Conservation (phyloP, 352 stramenopile species). For the Phytophthora hibernalis region DNA sequence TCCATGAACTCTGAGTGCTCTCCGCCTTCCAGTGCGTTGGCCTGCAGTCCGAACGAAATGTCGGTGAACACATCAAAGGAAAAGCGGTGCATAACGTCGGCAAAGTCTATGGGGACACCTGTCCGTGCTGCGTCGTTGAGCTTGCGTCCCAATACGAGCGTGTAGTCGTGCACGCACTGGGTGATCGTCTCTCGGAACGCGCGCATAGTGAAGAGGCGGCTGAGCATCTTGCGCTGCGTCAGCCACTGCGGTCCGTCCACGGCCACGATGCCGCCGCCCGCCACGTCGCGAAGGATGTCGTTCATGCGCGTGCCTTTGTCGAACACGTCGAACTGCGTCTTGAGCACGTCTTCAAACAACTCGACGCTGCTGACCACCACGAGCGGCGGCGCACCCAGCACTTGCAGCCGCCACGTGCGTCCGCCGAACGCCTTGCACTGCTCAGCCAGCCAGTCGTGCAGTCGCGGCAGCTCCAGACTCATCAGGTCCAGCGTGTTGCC, state of each 20-base stretch:
- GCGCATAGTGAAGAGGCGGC: slow-evolving; percentile 79
- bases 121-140: slow-evolving; percentile 27
- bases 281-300: slow-evolving; percentile 50
- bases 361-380: slow-evolving; percentile 49
- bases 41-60: slow-evolving; percentile 59
- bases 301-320: slow-evolving; percentile 61
- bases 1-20: slow-evolving; percentile 60
- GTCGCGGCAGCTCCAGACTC: slow-evolving; percentile 42
- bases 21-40: slow-evolving; percentile 45
- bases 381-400: slow-evolving; percentile 44
- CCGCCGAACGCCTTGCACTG: slow-evolving; percentile 48
- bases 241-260: slow-evolving; percentile 58
- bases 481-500: slow-evolving; percentile 57
- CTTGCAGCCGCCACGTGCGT: slow-evolving; percentile 44
- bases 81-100: slow-evolving; percentile 54
- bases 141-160: slow-evolving; percentile 33
- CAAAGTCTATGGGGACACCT: slow-evolving; percentile 34
- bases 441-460: slow-evolving; percentile 59
- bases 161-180: slow-evolving; percentile 49
- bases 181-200: slow-evolving; percentile 48
- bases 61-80: slow-evolving; percentile 67
- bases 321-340: slow-evolving; percentile 75
- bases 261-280: slow-evolving; percentile 66
- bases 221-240: slow-evolving; percentile 73
- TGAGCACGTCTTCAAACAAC: slow-evolving; percentile 52